phyloP scores from a whole-genome alignment of 129 eudicot species.

The Daucus carota region DH1_v3.0 NC_030383.2:61737001-61737500 shows the following conservation, averaged over 20 bases:
- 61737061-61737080: neutral
- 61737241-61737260: conserved; percentile 13
- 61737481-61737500: no score
- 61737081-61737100: conserved; percentile 9
- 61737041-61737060: conserved; percentile 13
- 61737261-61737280: conserved; percentile 18
- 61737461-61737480: neutral
- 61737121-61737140: conserved; percentile 15
- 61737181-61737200: conserved; percentile 17
- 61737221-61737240: conserved; percentile 11
- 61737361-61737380: conserved; percentile 6
- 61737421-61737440: conserved; percentile 2
- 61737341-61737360: neutral
- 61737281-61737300: conserved; percentile 17
- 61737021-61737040: conserved; percentile 17
- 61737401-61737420: conserved; percentile 10
- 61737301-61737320: conserved; percentile 9
- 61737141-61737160: neutral
- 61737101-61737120: conserved; percentile 17
- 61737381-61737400: neutral
- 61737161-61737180: conserved; percentile 16
- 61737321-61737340: conserved; percentile 11
- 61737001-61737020: conserved; percentile 18
- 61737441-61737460: neutral
- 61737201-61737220: conserved; percentile 22